Evolutionary conservation across 306 rosid species (phyloP), one percentile per base, ranked within the genome.

Genomic region (Dalbergia cochinchinensis): DNA sequence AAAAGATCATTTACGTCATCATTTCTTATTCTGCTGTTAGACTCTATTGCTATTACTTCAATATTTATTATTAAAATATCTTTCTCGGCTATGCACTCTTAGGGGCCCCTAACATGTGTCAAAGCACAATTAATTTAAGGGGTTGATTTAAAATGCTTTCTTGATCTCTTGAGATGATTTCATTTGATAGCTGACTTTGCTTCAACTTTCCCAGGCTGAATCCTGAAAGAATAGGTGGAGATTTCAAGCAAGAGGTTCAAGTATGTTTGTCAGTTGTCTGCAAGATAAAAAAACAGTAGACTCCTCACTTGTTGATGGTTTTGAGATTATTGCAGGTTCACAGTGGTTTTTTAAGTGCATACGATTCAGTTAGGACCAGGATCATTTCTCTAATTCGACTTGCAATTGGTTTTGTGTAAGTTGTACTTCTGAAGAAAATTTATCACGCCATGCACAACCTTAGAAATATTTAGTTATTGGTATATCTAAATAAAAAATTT

Each of bases 211-310:
- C 16, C 74, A 95, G 99, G 94, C 78, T 92, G 54, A 95, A 95
- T 82, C 99, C 99, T 68, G 99, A 92, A 87, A 92, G 99, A 89
- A 90, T 95, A 66, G 97, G 99, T 47, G 99, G 99, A 68, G 98
- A 95, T 80, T 92, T 95, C 90, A 95, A 90, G 90, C 90, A 95
- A 88, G 99, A 95, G 87, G 76, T 92, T 87, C 99, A 95, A 84
- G 99, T 91, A 87, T 82, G 70, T 75, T 73, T 55, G 47, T 76
- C 39, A 77, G 78, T 50, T 69, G 59, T 47, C 35, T 35, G 7
- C 22, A 76, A 76, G 60, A 62, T 68, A 61, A 47, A 68, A 79
- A 54, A 55, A 19, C 18, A 51, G 31, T 58, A 9, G 3, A 50
- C 69, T 80, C 51, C 71, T 80, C 61, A 14, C n/a, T 60, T 71